Evolutionary conservation across 2,329 filamentous ascomycete genomes (phyloP).

Genomic region (Talaromyces sp.): DNA sequence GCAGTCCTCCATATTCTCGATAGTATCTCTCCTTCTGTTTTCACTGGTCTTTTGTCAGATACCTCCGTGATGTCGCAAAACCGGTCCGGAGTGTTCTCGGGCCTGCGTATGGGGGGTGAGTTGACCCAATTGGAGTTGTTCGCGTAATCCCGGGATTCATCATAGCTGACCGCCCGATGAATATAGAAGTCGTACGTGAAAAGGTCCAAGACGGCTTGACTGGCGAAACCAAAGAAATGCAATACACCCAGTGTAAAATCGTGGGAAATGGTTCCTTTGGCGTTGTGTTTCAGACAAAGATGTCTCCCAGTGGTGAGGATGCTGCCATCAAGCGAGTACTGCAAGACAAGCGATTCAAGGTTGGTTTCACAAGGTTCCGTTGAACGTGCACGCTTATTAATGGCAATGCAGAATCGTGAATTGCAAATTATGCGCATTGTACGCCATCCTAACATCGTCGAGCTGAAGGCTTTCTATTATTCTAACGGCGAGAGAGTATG

Average conservation of each 20-base stretch:
- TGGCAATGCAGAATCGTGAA: constrained; percentile 75
- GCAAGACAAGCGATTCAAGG: constrained; percentile 99
- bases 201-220: constrained; percentile 98
- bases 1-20: constrained; percentile 41
- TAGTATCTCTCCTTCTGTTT: constrained; percentile 30
- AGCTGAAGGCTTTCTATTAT: constrained; percentile 99
- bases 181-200: constrained; percentile 88
- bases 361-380: constrained; percentile 38
- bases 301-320: constrained; percentile 96
- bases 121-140: constrained; percentile 15
- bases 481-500: constrained; percentile 95
- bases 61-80: constrained; percentile 73
- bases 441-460: constrained; percentile 96
- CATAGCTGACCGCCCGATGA: constrained; percentile 16
- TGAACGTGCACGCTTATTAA: constrained; percentile 28
- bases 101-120: constrained; percentile 96
- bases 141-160: constrained; percentile 18
- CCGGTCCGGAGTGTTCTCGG: constrained; percentile 82
- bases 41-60: constrained; percentile 23
- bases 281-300: constrained; percentile 97
- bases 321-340: constrained; percentile 98
- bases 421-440: constrained; percentile 99
- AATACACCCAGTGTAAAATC: constrained; percentile 99
- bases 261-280: constrained; percentile 98
- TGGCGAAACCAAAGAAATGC: constrained; percentile 91